A percentile compares a stretch with the other conserved stretches of the same genome.
These are phyloP conservation scores for Helotiales sp. DNA, from an alignment of 2,329 filamentous ascomycete genomes.

Conservation along the genomic window DNA sequence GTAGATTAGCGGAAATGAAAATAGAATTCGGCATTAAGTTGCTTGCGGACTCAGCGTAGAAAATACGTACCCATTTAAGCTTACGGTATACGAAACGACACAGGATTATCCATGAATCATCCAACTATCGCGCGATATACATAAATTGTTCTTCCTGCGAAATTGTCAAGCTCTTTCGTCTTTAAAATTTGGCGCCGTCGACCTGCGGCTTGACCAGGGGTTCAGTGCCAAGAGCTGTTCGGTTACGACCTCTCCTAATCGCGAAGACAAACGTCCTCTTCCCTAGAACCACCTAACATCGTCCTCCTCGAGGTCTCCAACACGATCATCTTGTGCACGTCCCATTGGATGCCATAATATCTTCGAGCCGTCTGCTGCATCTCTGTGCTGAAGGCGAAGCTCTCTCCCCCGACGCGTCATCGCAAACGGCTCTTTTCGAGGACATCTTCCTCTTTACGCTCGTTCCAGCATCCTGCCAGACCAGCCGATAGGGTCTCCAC, in stretches of 20 bases:
- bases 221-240: slow-evolving; percentile 13
- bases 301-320: slow-evolving; percentile 21
- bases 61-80: slow-evolving; percentile 2
- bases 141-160: neutral
- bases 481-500: slow-evolving; percentile 23
- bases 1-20: slow-evolving; percentile 3
- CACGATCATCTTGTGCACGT: slow-evolving; percentile 8
- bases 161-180: neutral
- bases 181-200: neutral
- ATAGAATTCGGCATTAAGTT: neutral
- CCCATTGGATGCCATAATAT: slow-evolving; percentile 28
- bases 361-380: slow-evolving; percentile 21
- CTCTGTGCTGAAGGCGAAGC: slow-evolving; percentile 22
- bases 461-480: slow-evolving; percentile 28
- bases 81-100: neutral
- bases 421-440: slow-evolving; percentile 28
- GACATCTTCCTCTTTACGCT: slow-evolving; percentile 35
- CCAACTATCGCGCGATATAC: neutral
- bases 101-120: neutral
- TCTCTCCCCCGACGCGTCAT: slow-evolving; percentile 29
- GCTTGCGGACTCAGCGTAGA: neutral
- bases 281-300: slow-evolving; percentile 10
- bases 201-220: slow-evolving; percentile 2
- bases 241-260: slow-evolving; percentile 22
- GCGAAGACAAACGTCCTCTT: slow-evolving; percentile 18